Percentiles rank a stretch among this genome's conserved stretches.
Evolutionary conservation across 768 basidiomycete species (phyloP).

Genomic region (Austroboletus festivus): DNA sequence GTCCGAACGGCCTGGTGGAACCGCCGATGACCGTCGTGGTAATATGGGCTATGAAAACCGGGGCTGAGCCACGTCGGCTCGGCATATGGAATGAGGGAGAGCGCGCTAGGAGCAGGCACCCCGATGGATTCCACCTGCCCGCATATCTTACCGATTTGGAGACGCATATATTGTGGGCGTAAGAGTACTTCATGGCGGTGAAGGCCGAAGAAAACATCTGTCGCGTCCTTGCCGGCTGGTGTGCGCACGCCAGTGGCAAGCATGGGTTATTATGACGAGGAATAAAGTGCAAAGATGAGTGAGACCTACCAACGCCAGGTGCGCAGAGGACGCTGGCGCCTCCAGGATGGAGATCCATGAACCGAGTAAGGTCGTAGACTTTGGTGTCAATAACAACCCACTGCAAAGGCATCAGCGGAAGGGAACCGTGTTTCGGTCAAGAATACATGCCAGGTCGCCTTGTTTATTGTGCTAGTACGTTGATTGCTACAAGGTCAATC

Average conservation of each 20-base stretch:
- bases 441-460: constrained; percentile 65
- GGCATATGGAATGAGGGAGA: constrained; percentile 78
- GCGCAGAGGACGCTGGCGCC: constrained; percentile 73
- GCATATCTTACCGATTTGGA: constrained; percentile 61
- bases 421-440: background rate
- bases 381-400: constrained; percentile 83
- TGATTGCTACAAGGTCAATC: background rate
- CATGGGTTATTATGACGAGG: background rate
- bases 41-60: constrained; percentile 75
- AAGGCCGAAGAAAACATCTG: constrained; percentile 79
- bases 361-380: constrained; percentile 79
- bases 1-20: constrained; percentile 76
- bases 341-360: constrained; percentile 82
- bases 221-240: constrained; percentile 69
- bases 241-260: background rate
- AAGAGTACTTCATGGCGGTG: constrained; percentile 80
- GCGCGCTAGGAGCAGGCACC: constrained; percentile 53
- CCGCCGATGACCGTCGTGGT: constrained; percentile 64
- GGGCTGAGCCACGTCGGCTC: constrained; percentile 78
- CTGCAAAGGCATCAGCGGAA: constrained; percentile 33
- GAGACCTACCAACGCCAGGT: constrained; percentile 55
- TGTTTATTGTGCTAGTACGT: constrained; percentile 82
- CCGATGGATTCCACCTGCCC: constrained; percentile 58
- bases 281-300: background rate
- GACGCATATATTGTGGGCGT: constrained; percentile 67